These are phyloP conservation scores for Stylonectria norvegica DNA, from an alignment of 2,329 filamentous ascomycete species.

Conservation along the genomic window DNA sequence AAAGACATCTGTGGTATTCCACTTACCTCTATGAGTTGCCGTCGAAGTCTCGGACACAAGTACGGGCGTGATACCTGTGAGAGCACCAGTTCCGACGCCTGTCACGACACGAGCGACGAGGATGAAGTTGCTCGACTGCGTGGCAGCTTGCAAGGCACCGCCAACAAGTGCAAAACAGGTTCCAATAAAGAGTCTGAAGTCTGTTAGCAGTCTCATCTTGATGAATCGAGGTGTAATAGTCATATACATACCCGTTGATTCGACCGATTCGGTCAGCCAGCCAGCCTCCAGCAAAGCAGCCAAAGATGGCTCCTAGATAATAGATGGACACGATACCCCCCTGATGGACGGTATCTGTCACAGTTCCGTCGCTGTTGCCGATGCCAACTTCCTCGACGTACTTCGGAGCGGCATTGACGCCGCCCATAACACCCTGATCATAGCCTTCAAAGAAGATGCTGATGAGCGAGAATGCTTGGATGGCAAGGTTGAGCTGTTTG, in stretches of 20 bases:
- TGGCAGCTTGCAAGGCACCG: slow-evolving; percentile 23
- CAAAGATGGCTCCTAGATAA: slow-evolving; percentile 49
- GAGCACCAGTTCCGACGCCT: not conserved
- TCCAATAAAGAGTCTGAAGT: slow-evolving; percentile 38
- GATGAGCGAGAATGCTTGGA: not conserved
- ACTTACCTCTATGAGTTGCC: not conserved
- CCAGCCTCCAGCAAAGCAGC: slow-evolving; percentile 44
- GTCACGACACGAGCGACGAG: not conserved
- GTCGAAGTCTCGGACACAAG: not conserved
- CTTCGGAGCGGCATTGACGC: slow-evolving; percentile 42
- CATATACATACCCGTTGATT: not conserved
- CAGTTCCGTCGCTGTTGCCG: not conserved
- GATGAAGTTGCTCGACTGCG: not conserved
- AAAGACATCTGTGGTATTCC: slow-evolving; percentile 17
- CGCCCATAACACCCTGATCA: slow-evolving; percentile 53
- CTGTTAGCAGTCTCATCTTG: not conserved
- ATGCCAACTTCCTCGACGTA: slow-evolving; percentile 30
- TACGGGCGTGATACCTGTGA: not conserved
- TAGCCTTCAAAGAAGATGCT: slow-evolving; percentile 37
- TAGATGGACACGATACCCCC: slow-evolving; percentile 53
- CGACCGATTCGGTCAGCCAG: not conserved
- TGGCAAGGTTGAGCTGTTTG: not conserved
- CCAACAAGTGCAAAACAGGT: slow-evolving; percentile 47
- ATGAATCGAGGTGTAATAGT: not conserved
- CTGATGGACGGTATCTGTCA: slow-evolving; percentile 35